A percentile compares a stretch with the other conserved stretches of the same genome.
These are phyloP conservation scores for Pseudohyphozyma bogoriensis DNA, from an alignment of 768 basidiomycete species.

Conservation along the genomic window DNA sequence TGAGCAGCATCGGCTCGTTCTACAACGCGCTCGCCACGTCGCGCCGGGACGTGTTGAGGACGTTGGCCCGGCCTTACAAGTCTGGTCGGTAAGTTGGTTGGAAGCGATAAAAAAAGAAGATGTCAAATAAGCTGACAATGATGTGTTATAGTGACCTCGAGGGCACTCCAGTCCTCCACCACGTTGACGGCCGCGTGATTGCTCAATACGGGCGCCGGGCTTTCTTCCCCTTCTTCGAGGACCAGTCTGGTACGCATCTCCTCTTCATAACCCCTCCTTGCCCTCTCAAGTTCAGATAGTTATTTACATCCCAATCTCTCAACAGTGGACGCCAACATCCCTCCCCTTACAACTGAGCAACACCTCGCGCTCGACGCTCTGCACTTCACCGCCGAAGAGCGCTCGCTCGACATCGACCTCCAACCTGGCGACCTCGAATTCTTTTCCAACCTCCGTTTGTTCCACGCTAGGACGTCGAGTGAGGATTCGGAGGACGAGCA, in stretches of 20 bases:
- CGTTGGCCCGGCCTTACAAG: neutral
- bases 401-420: neutral
- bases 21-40: neutral
- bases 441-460: neutral
- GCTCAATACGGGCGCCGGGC: neutral
- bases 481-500: neutral
- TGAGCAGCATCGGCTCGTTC: neutral
- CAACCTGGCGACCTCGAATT: neutral
- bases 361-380: neutral
- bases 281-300: too few relatives aligned
- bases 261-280: too few relatives aligned
- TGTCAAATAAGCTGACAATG: too few relatives aligned
- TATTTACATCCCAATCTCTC: neutral
- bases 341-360: neutral
- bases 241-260: neutral
- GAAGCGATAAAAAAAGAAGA: too few relatives aligned
- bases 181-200: neutral
- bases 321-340: too few relatives aligned
- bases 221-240: neutral
- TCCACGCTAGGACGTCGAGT: neutral
- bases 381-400: neutral
- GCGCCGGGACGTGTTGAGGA: neutral
- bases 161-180: neutral
- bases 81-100: too few relatives aligned
- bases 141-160: neutral